A percentile compares a stretch with the other conserved stretches of the same genome.
phyloP scores from a whole-genome alignment of 1,139 yeast genomes.

The Arxiozyma slooffiae region DNA sequence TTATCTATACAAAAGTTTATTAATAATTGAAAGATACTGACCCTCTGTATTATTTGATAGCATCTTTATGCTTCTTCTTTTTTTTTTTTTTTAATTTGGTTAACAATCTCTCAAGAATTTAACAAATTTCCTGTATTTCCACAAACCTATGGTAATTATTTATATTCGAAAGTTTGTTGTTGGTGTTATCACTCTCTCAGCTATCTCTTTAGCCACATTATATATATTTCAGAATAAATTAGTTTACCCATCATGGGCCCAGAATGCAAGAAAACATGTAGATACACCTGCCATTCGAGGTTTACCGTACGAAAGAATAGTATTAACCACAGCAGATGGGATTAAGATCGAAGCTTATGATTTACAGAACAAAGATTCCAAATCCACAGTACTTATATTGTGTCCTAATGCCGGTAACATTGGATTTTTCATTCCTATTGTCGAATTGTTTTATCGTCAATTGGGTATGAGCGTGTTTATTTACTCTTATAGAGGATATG shows the following conservation, averaged over 20 bases:
- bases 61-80: too few species aligned
- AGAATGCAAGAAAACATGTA: constrained; percentile 65
- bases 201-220: constrained; percentile 42
- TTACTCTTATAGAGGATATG: constrained; percentile 89
- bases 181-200: constrained; percentile 24
- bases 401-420: constrained; percentile 97
- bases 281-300: constrained; percentile 70
- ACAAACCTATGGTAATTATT: constrained; percentile 6
- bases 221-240: constrained; percentile 59
- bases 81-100: neutral
- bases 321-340: constrained; percentile 60
- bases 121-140: neutral
- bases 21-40: neutral
- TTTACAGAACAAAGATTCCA: constrained; percentile 33
- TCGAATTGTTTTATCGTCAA: constrained; percentile 53
- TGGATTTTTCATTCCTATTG: constrained; percentile 84
- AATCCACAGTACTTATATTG: constrained; percentile 63
- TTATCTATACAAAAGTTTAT: neutral
- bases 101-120: neutral
- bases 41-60: too few species aligned
- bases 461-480: constrained; percentile 73
- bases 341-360: constrained; percentile 45
- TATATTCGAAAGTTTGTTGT: constrained; percentile 24
- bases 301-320: constrained; percentile 57
- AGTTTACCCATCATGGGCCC: constrained; percentile 75